These are phyloP conservation scores for Myochromella boudieri DNA, from an alignment of 768 basidiomycete species.

Conservation along the genomic window DNA sequence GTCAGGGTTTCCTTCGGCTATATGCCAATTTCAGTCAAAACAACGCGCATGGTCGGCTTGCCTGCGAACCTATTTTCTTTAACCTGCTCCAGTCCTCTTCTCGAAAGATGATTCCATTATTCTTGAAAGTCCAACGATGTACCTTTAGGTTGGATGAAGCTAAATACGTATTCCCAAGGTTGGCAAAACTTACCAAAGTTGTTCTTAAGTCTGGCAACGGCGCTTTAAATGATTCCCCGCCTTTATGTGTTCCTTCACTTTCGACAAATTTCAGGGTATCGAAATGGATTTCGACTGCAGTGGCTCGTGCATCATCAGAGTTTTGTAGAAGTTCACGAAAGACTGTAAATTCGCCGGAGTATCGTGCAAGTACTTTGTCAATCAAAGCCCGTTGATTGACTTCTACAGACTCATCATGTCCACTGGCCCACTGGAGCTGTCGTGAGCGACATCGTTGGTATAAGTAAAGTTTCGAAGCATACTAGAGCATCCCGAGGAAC, in stretches of 20 bases:
- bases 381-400: conserved; percentile 97
- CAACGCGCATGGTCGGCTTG: not conserved
- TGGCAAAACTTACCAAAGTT: conserved; percentile 42
- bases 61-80: conserved; percentile 81
- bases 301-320: conserved; percentile 87
- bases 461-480: conserved; percentile 1
- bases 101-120: conserved; percentile 82
- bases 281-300: conserved; percentile 76
- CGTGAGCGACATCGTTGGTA: not conserved
- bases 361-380: conserved; percentile 94
- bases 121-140: conserved; percentile 81
- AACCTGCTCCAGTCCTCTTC: conserved; percentile 87
- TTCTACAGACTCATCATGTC: conserved; percentile 80
- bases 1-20: conserved; percentile 91
- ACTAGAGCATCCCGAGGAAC: conserved; percentile 27
- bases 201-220: conserved; percentile 66
- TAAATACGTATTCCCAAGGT: too few species aligned
- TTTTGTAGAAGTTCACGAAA: conserved; percentile 91
- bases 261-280: conserved; percentile 57
- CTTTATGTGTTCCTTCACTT: conserved; percentile 19
- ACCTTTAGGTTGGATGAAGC: conserved; percentile 62
- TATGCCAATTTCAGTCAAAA: not conserved
- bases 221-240: conserved; percentile 10
- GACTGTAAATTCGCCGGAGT: conserved; percentile 90
- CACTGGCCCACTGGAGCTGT: conserved; percentile 46